Evolutionary conservation across 164 flowering plant genomes (phyloP).

Genomic region (Aristolochia fimbriata): DNA sequence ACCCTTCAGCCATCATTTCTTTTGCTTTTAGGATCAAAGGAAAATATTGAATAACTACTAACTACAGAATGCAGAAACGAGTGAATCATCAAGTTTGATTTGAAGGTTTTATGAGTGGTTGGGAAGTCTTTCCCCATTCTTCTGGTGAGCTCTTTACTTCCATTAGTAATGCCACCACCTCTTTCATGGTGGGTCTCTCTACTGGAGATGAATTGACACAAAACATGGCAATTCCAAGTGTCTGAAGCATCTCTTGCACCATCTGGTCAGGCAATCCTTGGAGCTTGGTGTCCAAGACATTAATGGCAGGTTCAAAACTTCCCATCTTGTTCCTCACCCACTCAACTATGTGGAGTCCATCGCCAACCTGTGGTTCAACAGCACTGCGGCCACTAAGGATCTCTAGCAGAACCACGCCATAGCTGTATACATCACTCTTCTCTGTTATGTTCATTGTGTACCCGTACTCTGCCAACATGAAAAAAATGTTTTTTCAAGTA

Average conservation of each 20-base stretch:
- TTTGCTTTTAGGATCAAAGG: slow-evolving; percentile 8
- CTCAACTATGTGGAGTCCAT: slow-evolving; percentile 86
- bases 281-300: slow-evolving; percentile 68
- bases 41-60: slow-evolving; percentile 8
- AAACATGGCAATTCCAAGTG: slow-evolving; percentile 88
- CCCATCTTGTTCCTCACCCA: slow-evolving; percentile 97
- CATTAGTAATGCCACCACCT: slow-evolving; percentile 83
- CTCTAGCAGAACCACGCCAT: slow-evolving; percentile 85
- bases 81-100: slow-evolving; percentile 36
- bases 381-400: slow-evolving; percentile 83
- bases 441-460: slow-evolving; percentile 95
- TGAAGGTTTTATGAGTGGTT: slow-evolving; percentile 81
- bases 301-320: slow-evolving; percentile 69
- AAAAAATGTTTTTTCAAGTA: too few species aligned
- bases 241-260: slow-evolving; percentile 93
- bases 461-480: slow-evolving; percentile 69
- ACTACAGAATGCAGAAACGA: neutral
- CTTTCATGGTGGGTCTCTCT: slow-evolving; percentile 95
- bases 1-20: slow-evolving; percentile 5
- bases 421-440: slow-evolving; percentile 97
- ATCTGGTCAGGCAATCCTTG: slow-evolving; percentile 68
- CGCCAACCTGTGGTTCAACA: slow-evolving; percentile 50
- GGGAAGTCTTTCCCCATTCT: slow-evolving; percentile 87
- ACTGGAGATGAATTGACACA: slow-evolving; percentile 82
- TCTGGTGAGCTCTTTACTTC: slow-evolving; percentile 86